Conservation (phyloP, 768 basidiomycete genomes). For the Suillus spraguei region DNA sequence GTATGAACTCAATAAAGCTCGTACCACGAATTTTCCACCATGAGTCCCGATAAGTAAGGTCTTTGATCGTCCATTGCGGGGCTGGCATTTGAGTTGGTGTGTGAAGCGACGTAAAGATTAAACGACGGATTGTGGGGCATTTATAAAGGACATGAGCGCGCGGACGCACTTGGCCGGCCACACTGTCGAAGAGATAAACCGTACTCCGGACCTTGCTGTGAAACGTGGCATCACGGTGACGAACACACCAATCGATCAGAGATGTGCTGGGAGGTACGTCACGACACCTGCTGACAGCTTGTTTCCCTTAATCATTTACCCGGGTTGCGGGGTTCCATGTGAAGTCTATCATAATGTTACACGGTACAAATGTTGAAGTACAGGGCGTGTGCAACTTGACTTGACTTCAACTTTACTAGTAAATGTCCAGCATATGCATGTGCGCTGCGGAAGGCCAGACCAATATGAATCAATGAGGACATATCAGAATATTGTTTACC, state of each 20-base stretch:
- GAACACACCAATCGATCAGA: neutral
- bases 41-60: constrained; percentile 58
- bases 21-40: constrained; percentile 67
- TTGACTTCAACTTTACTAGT: neutral
- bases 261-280: constrained; percentile 2
- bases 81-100: constrained; percentile 25
- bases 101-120: constrained; percentile 3
- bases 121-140: neutral
- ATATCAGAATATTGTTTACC: neutral
- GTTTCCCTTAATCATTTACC: neutral
- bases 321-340: too few relatives aligned
- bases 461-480: neutral
- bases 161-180: neutral
- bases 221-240: neutral
- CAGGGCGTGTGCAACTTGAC: neutral
- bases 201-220: neutral
- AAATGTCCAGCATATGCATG: neutral
- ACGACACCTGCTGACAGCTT: neutral
- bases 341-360: neutral
- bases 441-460: neutral
- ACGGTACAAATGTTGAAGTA: neutral
- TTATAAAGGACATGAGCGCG: constrained; percentile 2
- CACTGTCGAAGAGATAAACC: constrained; percentile 5
- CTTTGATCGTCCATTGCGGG: constrained; percentile 57
- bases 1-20: constrained; percentile 13